Conservation (phyloP, 1,284 basidiomycete genomes). For the Sparassis latifolia region DNA sequence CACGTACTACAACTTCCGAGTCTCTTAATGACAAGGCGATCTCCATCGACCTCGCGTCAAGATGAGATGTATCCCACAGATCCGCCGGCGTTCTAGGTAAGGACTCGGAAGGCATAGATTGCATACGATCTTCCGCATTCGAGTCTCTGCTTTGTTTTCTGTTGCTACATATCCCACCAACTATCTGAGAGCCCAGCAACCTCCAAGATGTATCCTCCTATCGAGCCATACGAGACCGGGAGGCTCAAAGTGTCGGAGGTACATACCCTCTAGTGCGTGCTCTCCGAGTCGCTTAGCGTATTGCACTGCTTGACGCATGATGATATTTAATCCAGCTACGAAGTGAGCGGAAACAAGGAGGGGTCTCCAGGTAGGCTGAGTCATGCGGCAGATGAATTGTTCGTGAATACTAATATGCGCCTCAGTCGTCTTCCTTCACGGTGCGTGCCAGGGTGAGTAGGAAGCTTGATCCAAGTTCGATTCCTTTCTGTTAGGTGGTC, state of each 20-base stretch:
- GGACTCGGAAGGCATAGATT: too few species aligned
- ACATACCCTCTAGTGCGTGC: slow-evolving; percentile 75
- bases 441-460: slow-evolving; percentile 25
- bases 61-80: too few species aligned
- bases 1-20: too few species aligned
- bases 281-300: not conserved
- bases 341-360: slow-evolving; percentile 70
- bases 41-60: too few species aligned
- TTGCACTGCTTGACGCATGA: not conserved
- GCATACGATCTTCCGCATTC: too few species aligned
- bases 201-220: slow-evolving; percentile 22
- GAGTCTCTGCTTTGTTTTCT: too few species aligned
- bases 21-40: too few species aligned
- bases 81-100: too few species aligned
- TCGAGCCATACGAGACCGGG: slow-evolving; percentile 57
- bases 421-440: slow-evolving; percentile 79
- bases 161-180: not conserved
- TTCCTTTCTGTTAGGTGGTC: slow-evolving; percentile 43
- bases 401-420: not conserved
- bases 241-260: slow-evolving; percentile 68
- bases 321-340: slow-evolving; percentile 50
- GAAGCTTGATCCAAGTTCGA: too few species aligned
- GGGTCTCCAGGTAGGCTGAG: slow-evolving; percentile 58
- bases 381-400: not conserved
- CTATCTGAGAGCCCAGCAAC: not conserved